A percentile compares a stretch with the other conserved stretches of the same genome.
phyloP scores from a whole-genome alignment of 2,329 filamentous ascomycete species.

The Apiospora marii region DNA sequence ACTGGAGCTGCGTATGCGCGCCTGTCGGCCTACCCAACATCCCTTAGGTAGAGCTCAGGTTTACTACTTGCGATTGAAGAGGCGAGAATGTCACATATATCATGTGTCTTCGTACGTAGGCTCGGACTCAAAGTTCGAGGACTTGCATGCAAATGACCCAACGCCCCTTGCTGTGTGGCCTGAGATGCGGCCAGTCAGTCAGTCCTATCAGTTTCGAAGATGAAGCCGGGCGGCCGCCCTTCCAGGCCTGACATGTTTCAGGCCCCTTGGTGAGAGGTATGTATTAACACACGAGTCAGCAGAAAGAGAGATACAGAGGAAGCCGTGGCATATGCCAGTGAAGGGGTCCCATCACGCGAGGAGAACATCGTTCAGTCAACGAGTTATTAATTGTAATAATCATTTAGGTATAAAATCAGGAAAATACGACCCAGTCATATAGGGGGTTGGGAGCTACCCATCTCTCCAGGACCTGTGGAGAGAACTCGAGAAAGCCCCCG shows the following conservation, averaged over 20 bases:
- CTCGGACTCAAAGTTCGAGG: too few species aligned
- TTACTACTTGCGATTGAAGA: neutral
- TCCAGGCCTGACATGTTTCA: neutral
- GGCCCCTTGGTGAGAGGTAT: neutral
- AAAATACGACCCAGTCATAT: conserved; percentile 59
- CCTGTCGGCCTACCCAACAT: neutral
- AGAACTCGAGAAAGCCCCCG: neutral
- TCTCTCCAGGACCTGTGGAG: conserved; percentile 32
- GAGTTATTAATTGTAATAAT: conserved; percentile 25
- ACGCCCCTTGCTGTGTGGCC: neutral
- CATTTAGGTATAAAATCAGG: conserved; percentile 33
- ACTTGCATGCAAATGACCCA: neutral
- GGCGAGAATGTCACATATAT: neutral
- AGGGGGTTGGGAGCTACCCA: conserved; percentile 30
- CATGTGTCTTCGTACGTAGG: neutral
- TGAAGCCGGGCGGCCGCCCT: neutral
- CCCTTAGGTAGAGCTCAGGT: neutral
- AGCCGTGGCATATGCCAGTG: neutral
- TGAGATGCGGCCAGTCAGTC: neutral
- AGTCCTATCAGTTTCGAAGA: neutral
- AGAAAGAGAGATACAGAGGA: neutral
- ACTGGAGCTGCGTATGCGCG: neutral
- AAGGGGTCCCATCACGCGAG: conserved; percentile 4
- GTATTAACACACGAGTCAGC: neutral
- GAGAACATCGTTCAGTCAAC: conserved; percentile 28